Evolutionary conservation across 306 rosid species (phyloP).

Genomic region (Cyclanthera cordifolia): DNA sequence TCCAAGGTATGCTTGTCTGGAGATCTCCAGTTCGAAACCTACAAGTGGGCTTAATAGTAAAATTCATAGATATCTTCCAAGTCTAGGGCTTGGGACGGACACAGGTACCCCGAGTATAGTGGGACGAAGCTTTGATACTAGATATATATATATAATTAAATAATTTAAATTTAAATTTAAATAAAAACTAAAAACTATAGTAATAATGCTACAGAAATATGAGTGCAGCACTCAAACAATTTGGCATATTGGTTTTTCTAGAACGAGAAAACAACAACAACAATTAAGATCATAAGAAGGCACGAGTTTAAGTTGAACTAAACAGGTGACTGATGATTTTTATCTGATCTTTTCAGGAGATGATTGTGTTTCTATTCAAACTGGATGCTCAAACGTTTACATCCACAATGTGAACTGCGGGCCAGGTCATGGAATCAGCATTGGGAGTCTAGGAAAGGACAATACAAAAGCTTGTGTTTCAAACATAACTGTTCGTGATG

Average conservation of each 20-base stretch:
- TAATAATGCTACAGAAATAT: neutral
- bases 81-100: too few relatives aligned
- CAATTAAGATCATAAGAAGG: neutral
- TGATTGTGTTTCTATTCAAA: constrained; percentile 90
- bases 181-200: neutral
- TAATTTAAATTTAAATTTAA: too few relatives aligned
- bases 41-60: too few relatives aligned
- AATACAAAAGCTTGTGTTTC: constrained; percentile 90
- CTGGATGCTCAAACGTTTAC: constrained; percentile 80
- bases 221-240: neutral
- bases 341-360: constrained; percentile 45
- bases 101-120: too few relatives aligned
- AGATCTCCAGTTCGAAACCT: too few relatives aligned
- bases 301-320: neutral
- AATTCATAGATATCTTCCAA: too few relatives aligned
- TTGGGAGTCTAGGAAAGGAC: constrained; percentile 82
- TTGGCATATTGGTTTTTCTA: neutral
- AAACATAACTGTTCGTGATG: constrained; percentile 78
- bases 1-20: too few relatives aligned
- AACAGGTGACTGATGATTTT: neutral
- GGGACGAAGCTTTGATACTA: too few relatives aligned
- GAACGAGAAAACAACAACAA: neutral
- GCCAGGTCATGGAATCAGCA: constrained; percentile 99
- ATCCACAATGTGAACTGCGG: constrained; percentile 88
- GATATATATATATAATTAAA: too few relatives aligned